A percentile compares a stretch with the other conserved stretches of the same genome.
Conservation (phyloP, 2,329 filamentous ascomycete species). For the Kalaharituber pfeilii region DNA sequence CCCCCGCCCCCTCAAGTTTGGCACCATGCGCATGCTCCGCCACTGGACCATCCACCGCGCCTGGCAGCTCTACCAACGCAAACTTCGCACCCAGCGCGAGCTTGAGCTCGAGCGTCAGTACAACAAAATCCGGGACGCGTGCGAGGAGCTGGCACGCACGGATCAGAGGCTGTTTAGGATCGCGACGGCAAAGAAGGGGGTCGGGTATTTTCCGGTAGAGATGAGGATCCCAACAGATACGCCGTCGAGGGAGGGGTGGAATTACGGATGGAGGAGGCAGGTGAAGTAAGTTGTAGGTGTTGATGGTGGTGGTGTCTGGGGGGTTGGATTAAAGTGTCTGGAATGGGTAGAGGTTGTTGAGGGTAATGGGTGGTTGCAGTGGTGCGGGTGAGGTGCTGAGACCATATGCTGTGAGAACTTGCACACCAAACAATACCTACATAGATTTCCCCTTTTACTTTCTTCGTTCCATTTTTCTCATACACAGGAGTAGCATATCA, state of each 20-base stretch:
- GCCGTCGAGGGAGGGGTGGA: constrained; percentile 66
- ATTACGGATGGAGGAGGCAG: constrained; percentile 75
- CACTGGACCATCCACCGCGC: constrained; percentile 99
- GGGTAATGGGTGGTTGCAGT: no score
- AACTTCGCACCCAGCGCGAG: constrained; percentile 46
- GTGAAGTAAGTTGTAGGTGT: no score
- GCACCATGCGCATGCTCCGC: constrained; percentile 66
- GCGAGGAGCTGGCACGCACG: constrained; percentile 56
- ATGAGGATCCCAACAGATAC: constrained; percentile 68
- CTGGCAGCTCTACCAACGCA: constrained; percentile 64
- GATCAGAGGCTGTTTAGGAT: constrained; percentile 56
- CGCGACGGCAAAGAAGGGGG: constrained; percentile 77
- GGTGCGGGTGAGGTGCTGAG: no score
- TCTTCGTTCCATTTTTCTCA: no score
- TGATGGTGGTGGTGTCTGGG: no score
- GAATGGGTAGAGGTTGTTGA: no score
- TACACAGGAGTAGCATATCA: no score
- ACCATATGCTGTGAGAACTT: no score
- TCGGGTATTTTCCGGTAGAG: constrained; percentile 67
- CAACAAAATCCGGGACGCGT: constrained; percentile 66
- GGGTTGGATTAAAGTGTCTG: no score
- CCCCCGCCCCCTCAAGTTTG: constrained; percentile 69
- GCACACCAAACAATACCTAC: no score
- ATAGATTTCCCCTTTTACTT: no score
- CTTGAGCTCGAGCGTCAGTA: constrained; percentile 62